phyloP scores from a whole-genome alignment of 179 eudicot species.

The Silene coronaria region DNA sequence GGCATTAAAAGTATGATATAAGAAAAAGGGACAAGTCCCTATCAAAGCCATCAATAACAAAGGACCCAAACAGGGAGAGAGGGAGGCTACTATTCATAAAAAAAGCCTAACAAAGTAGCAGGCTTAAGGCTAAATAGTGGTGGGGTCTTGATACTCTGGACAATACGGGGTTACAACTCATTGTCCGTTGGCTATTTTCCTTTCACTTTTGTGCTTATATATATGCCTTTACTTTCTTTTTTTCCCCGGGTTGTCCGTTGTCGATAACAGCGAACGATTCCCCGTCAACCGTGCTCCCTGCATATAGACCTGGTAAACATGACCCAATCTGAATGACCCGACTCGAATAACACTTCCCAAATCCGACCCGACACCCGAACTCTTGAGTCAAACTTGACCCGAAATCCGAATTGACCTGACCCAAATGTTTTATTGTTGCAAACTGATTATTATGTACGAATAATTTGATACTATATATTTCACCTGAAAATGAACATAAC shows the following conservation, averaged over 20 bases:
- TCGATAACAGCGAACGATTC: no score
- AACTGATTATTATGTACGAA: no score
- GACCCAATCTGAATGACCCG: no score
- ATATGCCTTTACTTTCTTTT: not conserved
- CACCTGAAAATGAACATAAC: no score
- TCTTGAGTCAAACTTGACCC: no score
- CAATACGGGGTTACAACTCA: constrained; percentile 58
- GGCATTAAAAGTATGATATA: constrained; percentile 7
- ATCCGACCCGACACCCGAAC: no score
- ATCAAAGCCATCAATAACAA: constrained; percentile 32
- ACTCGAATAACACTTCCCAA: no score
- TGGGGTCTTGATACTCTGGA: constrained; percentile 30
- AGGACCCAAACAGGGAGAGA: constrained; percentile 32
- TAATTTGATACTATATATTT: no score
- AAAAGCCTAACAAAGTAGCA: not conserved
- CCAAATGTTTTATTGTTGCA: no score
- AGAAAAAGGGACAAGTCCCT: constrained; percentile 27
- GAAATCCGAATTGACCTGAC: no score
- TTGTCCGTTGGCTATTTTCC: constrained; percentile 36
- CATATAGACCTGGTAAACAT: no score
- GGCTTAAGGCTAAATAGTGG: not conserved
- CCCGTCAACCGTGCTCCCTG: no score
- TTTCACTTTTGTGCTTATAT: constrained; percentile 30
- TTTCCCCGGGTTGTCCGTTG: not conserved
- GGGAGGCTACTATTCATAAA: not conserved